Evolutionary conservation across 306 rosid genomes (phyloP), one percentile per base, ranked within the genome.

Genomic region (Prunus salicina): DNA sequence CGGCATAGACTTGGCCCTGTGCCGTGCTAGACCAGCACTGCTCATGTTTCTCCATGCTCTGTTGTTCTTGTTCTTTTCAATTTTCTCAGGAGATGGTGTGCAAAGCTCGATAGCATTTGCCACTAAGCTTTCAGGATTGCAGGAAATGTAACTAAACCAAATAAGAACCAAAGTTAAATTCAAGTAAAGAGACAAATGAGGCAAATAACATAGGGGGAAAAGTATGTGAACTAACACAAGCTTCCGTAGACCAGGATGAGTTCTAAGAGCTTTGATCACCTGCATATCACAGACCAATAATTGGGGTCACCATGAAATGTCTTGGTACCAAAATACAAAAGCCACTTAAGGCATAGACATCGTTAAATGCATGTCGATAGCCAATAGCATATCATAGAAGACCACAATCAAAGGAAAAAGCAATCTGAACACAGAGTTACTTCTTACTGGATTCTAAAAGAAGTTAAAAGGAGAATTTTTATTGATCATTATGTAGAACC

Each of bases 81-180:
- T 69, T 80, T 83, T 85, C 72, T 50, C 70, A 15, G 93, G 86
- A 41, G 99, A 92, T 22, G 99, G 99, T 2, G 97, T 89, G 79
- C 97, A 95, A 56, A 95, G 97, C 82, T 95, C 97, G 25, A 95
- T 92, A 19, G 99, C 93, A 86, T 95, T 95, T 72, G 99, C 97
- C 79, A 92, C 96, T 84, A 95, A 83, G 74, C 84, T 92, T 68
- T 92, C 99, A 53, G 99, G 97, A 85, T 92, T 95, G 79, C 97
- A 95, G 73, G 99, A 95, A 84, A 95, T 95, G 84, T 95, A 95
- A 68, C 99, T 95, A 87, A 84, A 90, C 79, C 84, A 76, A 77
- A 83, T 60, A 52, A 50, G 63, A 32, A 38, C 14, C 63, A 71
- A 41, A 76, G 62, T 88, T 67, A 80, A 79, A 71, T 83, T 63